Evolutionary conservation across 495 filamentous ascomycete species (phyloP).

Genomic region (Jackrogersella multiformis): DNA sequence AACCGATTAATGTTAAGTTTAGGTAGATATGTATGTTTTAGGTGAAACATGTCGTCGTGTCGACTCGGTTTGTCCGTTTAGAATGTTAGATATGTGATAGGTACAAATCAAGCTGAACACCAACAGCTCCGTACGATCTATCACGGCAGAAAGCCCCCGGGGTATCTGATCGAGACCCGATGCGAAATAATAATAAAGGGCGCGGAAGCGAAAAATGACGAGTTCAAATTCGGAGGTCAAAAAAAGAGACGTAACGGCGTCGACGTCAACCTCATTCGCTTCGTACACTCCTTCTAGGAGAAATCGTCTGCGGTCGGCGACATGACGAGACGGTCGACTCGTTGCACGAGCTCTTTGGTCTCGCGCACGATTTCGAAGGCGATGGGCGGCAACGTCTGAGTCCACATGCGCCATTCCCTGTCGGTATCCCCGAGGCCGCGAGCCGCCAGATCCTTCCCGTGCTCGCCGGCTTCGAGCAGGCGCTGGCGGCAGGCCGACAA

Average conservation of each 20-base stretch:
- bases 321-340: conserved; percentile 52
- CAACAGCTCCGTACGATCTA: conserved; percentile 15
- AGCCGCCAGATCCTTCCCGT: conserved; percentile 65
- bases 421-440: conserved; percentile 57
- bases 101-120: conserved; percentile 21
- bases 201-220: not conserved
- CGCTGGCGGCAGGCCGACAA: conserved; percentile 71
- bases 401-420: conserved; percentile 68
- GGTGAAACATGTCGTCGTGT: conserved; percentile 13
- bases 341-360: conserved; percentile 75
- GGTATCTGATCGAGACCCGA: conserved; percentile 40
- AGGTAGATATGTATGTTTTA: conserved; percentile 17
- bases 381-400: conserved; percentile 77
- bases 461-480: conserved; percentile 71
- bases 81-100: conserved; percentile 9
- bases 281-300: conserved; percentile 40
- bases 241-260: conserved; percentile 14
- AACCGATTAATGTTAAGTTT: conserved; percentile 24
- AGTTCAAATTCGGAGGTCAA: conserved; percentile 4
- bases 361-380: conserved; percentile 88
- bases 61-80: not conserved
- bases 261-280: conserved; percentile 28
- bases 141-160: conserved; percentile 27
- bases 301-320: conserved; percentile 56
- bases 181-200: conserved; percentile 12